Conservation (phyloP, 2,329 filamentous ascomycete species). For the Ceratocystiopsis sp. region DNA sequence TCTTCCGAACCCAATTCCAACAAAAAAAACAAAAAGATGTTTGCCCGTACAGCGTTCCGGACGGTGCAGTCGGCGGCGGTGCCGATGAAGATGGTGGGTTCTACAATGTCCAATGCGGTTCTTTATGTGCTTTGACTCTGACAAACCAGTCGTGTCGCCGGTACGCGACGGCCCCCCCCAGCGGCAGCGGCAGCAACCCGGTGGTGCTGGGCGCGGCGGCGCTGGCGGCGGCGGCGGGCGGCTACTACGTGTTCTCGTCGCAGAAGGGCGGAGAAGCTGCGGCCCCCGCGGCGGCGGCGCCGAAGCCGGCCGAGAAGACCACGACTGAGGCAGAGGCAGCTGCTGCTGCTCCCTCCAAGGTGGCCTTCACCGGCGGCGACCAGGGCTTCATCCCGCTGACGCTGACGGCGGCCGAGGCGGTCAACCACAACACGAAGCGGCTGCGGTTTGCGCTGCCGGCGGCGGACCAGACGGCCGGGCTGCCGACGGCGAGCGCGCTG, state of each 20-base stretch:
- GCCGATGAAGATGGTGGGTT: conserved; percentile 45
- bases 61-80: conserved; percentile 41
- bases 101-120: not conserved
- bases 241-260: conserved; percentile 38
- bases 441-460: conserved; percentile 79
- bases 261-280: conserved; percentile 5
- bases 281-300: conserved; percentile 15
- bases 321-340: conserved; percentile 41
- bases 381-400: conserved; percentile 77
- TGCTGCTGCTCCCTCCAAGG: conserved; percentile 22
- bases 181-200: conserved; percentile 35
- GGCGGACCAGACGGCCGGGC: conserved; percentile 65
- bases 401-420: conserved; percentile 56
- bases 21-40: conserved; percentile 31
- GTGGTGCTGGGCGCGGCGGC: conserved; percentile 45
- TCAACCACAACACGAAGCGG: conserved; percentile 93
- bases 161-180: conserved; percentile 50
- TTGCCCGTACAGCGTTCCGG: conserved; percentile 47
- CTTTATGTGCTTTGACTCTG: not conserved
- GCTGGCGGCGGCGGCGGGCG: conserved; percentile 34
- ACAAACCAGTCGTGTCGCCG: conserved; percentile 25
- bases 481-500: conserved; percentile 69
- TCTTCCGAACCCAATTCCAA: not conserved
- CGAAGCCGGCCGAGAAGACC: conserved; percentile 43
- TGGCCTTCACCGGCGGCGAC: conserved; percentile 62